Evolutionary conservation across 768 basidiomycete species (phyloP).

Genomic region (Peribolospora baueri): DNA sequence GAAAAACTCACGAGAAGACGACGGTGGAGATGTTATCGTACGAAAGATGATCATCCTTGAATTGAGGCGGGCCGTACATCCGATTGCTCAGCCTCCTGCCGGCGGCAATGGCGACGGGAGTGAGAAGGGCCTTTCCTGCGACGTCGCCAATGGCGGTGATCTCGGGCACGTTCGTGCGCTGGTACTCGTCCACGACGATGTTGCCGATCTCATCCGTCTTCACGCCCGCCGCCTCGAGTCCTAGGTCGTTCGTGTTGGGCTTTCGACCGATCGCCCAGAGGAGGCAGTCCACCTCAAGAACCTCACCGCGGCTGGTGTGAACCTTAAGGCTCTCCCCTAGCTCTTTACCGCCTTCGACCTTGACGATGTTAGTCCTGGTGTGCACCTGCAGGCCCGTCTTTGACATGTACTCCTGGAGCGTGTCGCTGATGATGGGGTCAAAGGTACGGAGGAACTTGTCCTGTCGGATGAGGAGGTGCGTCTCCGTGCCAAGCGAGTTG

Average conservation of each 20-base stretch:
- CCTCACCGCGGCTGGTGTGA: conserved; percentile 46
- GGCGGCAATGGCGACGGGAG: conserved; percentile 93
- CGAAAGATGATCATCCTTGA: conserved; percentile 55
- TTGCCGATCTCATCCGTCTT: conserved; percentile 56
- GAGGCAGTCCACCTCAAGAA: conserved; percentile 59
- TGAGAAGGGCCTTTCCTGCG: conserved; percentile 70
- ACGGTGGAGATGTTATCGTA: conserved; percentile 85
- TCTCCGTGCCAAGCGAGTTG: conserved; percentile 63
- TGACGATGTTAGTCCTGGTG: conserved; percentile 45
- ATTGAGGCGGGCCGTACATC: conserved; percentile 64
- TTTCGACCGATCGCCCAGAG: conserved; percentile 89
- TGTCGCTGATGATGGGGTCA: conserved; percentile 63
- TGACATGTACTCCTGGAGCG: conserved; percentile 72
- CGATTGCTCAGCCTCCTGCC: conserved; percentile 71
- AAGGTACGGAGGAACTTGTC: conserved; percentile 81
- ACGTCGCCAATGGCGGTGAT: conserved; percentile 79
- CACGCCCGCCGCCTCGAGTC: conserved; percentile 46
- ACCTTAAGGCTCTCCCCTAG: conserved; percentile 37
- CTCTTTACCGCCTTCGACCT: conserved; percentile 38
- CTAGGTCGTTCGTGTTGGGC: conserved; percentile 51
- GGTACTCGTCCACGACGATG: conserved; percentile 70
- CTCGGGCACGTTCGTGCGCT: conserved; percentile 46
- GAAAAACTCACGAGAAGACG: conserved; percentile 60
- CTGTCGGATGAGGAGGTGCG: conserved; percentile 70
- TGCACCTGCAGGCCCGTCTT: conserved; percentile 80